These are phyloP conservation scores for Euphrasia arctica DNA, from an alignment of 305 asterid genomes.

Conservation along the genomic window DNA sequence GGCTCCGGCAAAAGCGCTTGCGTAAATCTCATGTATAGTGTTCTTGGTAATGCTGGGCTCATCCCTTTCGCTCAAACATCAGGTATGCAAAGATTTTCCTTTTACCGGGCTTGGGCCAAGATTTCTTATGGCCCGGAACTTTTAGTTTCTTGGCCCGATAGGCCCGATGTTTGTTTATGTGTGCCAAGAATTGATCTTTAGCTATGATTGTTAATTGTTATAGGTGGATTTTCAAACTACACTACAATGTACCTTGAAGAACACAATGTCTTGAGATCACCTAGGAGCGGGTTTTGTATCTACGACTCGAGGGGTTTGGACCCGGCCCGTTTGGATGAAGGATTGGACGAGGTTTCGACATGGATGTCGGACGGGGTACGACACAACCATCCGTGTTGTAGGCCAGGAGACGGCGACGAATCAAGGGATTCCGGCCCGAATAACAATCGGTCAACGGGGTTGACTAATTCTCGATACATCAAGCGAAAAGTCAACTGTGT, in stretches of 20 bases:
- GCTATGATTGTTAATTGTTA: not conserved
- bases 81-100: slow-evolving; percentile 26
- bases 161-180: no score
- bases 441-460: no score
- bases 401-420: not conserved
- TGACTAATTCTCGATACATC: no score
- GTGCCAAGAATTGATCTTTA: not conserved
- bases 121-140: no score
- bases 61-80: slow-evolving; percentile 82
- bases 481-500: no score
- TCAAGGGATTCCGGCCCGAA: no score
- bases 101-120: no score
- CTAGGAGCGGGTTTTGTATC: slow-evolving; percentile 62
- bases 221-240: slow-evolving; percentile 49
- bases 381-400: slow-evolving; percentile 57
- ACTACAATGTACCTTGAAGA: slow-evolving; percentile 68
- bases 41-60: slow-evolving; percentile 66
- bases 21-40: slow-evolving; percentile 65
- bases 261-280: slow-evolving; percentile 68
- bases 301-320: slow-evolving; percentile 68
- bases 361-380: not conserved
- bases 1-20: slow-evolving; percentile 62
- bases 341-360: slow-evolving; percentile 41
- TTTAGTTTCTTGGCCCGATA: no score
- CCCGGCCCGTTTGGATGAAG: slow-evolving; percentile 35